Evolutionary conservation across 1,284 basidiomycete species (phyloP).

Genomic region (Agroathelia rolfsii): DNA sequence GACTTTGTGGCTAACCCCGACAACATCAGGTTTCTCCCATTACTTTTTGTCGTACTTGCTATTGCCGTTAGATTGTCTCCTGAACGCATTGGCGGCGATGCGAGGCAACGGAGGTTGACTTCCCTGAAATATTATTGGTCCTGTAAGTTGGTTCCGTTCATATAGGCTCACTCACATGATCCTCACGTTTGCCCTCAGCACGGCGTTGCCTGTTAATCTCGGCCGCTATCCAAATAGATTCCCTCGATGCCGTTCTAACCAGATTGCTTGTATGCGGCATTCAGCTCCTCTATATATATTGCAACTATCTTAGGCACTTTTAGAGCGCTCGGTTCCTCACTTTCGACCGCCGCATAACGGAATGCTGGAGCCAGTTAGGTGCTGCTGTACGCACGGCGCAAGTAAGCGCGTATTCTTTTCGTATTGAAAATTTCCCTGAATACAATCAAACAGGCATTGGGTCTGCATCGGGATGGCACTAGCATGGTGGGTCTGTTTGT

Average conservation of each 20-base stretch:
- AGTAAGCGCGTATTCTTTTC: too few relatives aligned
- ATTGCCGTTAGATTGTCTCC: conserved; percentile 81
- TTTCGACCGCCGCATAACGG: conserved; percentile 80
- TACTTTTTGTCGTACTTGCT: conserved; percentile 90
- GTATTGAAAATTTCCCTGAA: too few relatives aligned
- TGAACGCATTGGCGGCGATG: conserved; percentile 74
- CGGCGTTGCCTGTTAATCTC: conserved; percentile 80
- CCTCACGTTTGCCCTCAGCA: conserved; percentile 36
- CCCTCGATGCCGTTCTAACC: conserved; percentile 81
- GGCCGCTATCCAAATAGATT: conserved; percentile 85
- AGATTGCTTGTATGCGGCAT: conserved; percentile 65
- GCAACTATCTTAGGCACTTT: conserved; percentile 12
- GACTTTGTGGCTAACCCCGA: conserved; percentile 63
- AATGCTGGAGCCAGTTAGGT: conserved; percentile 93
- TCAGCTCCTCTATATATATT: conserved; percentile 3
- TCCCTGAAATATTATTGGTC: conserved; percentile 90
- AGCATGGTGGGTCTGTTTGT: conserved; percentile 49
- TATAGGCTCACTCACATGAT: conserved; percentile 1
- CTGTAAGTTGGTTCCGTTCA: conserved; percentile 44
- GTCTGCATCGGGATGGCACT: conserved; percentile 86
- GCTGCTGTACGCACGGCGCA: conserved; percentile 90
- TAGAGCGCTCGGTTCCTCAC: conserved; percentile 88
- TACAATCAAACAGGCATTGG: too few relatives aligned
- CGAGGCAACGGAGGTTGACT: conserved; percentile 62
- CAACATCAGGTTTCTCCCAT: conserved; percentile 80